Conservation (phyloP, 148 eudicot species). For the Arctostaphylos glauca region DNA sequence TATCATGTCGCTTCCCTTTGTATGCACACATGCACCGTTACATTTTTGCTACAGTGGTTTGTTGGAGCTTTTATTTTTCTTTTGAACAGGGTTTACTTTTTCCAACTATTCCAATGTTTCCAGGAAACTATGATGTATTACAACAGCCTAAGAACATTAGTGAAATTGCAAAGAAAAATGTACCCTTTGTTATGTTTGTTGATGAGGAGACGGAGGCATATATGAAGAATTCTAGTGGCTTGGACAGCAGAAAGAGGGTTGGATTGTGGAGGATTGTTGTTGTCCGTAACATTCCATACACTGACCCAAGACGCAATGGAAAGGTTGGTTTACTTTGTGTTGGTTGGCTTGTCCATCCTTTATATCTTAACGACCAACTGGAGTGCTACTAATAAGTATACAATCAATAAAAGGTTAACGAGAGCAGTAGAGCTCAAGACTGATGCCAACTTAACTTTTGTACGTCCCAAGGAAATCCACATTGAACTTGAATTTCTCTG, state of each 20-base stretch:
- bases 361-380: background rate
- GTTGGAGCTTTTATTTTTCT: slow-evolving; percentile 8
- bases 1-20: background rate
- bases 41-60: slow-evolving; percentile 5
- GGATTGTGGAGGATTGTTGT: slow-evolving; percentile 85
- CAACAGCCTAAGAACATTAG: slow-evolving; percentile 76
- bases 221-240: slow-evolving; percentile 64
- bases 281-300: slow-evolving; percentile 72
- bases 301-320: slow-evolving; percentile 83
- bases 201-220: slow-evolving; percentile 82
- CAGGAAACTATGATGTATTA: slow-evolving; percentile 86
- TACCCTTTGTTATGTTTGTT: slow-evolving; percentile 84
- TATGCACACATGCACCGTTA: background rate
- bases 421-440: background rate
- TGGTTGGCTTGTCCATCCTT: slow-evolving; percentile 1
- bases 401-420: background rate
- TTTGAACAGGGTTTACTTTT: slow-evolving; percentile 12
- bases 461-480: slow-evolving; percentile 5
- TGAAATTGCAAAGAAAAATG: slow-evolving; percentile 46
- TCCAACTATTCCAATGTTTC: slow-evolving; percentile 25
- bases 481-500: background rate
- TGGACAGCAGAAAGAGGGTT: slow-evolving; percentile 55
- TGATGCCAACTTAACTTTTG: background rate
- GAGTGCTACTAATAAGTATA: background rate
- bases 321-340: slow-evolving; percentile 52